Evolutionary conservation across 2,329 filamentous ascomycete species (phyloP).

Genomic region (Fusarium nygamai): DNA sequence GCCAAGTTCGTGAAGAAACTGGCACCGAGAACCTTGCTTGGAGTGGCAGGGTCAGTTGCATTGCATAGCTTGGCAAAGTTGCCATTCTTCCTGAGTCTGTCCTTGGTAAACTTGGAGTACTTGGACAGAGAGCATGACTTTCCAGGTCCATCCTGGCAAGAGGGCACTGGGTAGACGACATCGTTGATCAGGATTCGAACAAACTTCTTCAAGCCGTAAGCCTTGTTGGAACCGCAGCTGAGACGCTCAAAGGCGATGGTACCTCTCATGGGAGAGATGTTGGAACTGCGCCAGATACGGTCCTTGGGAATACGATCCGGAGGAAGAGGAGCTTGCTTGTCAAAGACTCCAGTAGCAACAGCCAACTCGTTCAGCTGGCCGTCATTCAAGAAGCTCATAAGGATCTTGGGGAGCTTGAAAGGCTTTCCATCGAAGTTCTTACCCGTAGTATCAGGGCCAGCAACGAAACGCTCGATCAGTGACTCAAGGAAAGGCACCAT

Average conservation of each 20-base stretch:
- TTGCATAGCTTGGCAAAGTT: conserved; percentile 61
- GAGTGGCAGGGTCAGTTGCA: conserved; percentile 53
- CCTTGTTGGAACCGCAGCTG: conserved; percentile 53
- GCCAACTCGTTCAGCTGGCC: conserved; percentile 72
- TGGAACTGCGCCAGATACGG: conserved; percentile 64
- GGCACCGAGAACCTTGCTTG: conserved; percentile 55
- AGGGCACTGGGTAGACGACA: conserved; percentile 66
- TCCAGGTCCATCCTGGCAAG: conserved; percentile 65
- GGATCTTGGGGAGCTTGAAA: conserved; percentile 64
- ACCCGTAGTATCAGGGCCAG: conserved; percentile 62
- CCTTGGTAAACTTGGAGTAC: conserved; percentile 51
- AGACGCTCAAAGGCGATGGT: conserved; percentile 72
- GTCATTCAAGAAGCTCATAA: conserved; percentile 72
- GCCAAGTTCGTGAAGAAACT: conserved; percentile 60
- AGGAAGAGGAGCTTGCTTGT: conserved; percentile 61
- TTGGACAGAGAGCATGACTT: conserved; percentile 59
- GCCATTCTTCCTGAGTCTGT: conserved; percentile 52
- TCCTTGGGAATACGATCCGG: conserved; percentile 56
- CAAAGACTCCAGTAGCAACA: conserved; percentile 69
- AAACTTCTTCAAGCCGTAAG: conserved; percentile 53
- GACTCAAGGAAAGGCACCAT: conserved; percentile 70
- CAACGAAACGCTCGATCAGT: conserved; percentile 61
- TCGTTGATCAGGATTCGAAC: conserved; percentile 71
- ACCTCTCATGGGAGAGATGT: conserved; percentile 70
- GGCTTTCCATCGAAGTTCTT: conserved; percentile 55